Conservation (phyloP, 164 flowering plant genomes). For the Echeveria elegans region DNA sequence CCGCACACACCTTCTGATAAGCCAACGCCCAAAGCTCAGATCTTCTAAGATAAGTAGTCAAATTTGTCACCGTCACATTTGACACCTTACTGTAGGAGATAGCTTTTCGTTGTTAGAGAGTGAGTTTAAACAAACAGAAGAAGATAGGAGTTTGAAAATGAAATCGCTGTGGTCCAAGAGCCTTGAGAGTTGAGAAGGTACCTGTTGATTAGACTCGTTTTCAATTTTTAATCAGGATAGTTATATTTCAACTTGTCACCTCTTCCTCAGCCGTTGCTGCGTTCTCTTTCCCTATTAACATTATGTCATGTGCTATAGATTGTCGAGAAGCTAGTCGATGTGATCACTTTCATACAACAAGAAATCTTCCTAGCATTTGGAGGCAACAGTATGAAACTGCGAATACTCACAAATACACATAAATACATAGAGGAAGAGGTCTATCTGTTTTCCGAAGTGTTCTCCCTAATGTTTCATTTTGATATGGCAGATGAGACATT, state of each 20-base stretch:
- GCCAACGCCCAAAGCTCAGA: constrained; percentile 89
- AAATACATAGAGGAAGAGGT: neutral
- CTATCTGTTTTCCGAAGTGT: neutral
- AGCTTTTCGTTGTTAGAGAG: constrained; percentile 70
- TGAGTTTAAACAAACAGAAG: constrained; percentile 81
- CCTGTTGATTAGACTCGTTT: too few relatives aligned
- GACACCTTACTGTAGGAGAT: constrained; percentile 49
- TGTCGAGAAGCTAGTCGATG: constrained; percentile 70
- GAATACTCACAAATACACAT: constrained; percentile 1
- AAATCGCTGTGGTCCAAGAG: constrained; percentile 93
- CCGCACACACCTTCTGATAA: constrained; percentile 82
- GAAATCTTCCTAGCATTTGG: constrained; percentile 51
- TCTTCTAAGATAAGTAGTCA: too few relatives aligned
- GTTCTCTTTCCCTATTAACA: neutral
- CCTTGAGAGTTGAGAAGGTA: constrained; percentile 99
- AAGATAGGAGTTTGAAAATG: constrained; percentile 80
- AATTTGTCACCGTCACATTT: too few relatives aligned
- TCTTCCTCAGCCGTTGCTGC: neutral
- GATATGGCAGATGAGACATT: constrained; percentile 21
- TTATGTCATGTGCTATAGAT: constrained; percentile 34
- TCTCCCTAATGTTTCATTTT: neutral
- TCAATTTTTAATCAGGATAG: neutral
- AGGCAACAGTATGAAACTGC: constrained; percentile 25
- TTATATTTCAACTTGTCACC: neutral
- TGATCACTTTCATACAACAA: constrained; percentile 51